Base-by-base conservation (phyloP, 352 stramenopile genomes). In the Phytophthora citricola region DNA sequence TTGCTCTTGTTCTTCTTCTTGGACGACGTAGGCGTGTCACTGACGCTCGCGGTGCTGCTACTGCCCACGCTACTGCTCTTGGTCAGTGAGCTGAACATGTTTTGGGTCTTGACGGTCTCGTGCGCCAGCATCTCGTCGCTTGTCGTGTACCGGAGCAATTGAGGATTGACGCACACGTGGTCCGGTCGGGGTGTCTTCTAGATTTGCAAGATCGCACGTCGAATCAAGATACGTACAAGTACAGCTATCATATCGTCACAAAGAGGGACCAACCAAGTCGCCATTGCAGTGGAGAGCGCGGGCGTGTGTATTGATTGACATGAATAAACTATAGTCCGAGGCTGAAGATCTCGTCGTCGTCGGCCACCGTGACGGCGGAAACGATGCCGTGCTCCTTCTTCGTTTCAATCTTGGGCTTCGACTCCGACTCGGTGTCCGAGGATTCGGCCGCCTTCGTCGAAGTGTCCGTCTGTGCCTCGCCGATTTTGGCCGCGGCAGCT, bases 281-380 rank as follows among this genome's bases (percentile, higher is more conserved):
- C 7, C 9, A 20, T 20, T 43, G 38, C 27, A 40, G 29, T 32
- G 29, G 5, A 36, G 22, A 26, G 24, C 24, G 24, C 24, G 24
- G 24, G 24, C 24, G 27, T 6, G 20, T 53, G 60, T 58, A 59
- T 69, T 55, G 47, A 71, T 62, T 65, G 15, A 45, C 49, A 63
- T 51, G 48, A 17, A 56, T 58, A 56, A 55, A 74, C 79, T 85
- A 94, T 64, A 94, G 64, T 0, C 83, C 84, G 39, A 94, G 73
- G 40, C 84, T 91, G 58, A 94, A 94, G 49, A 94, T 93, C 69
- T 93, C 87, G 50, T 93, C 84, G 34, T 90, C 82, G 34, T 90
- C 82, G 6, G 47, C 74, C 8, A 66, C 50, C 24, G 76, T 46
- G 1, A 48, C 49, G 9, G 45, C 46, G 5, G 54, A 49, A 10